Base-by-base conservation (phyloP, 306 rosid species). In the Benincasa hispida region DNA sequence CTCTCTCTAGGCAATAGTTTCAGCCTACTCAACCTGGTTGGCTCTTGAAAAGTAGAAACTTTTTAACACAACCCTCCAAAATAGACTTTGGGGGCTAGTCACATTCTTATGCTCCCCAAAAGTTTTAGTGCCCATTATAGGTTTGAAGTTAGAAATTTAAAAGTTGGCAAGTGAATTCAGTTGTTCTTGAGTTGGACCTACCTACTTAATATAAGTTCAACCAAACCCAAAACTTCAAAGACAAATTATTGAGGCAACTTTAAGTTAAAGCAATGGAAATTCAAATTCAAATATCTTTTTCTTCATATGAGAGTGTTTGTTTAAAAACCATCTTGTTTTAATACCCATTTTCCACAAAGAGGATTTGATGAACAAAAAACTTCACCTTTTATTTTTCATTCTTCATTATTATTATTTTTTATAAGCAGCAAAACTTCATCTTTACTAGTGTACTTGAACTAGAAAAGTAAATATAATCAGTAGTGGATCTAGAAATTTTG, bases 201-300 rank as follows among this genome's bases (percentile, higher is more conserved):
- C 75, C 75, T 68, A 68, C 53, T n/a, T 24, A 22, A 42, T 34
- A 22, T 68, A 68, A 68, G n/a, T 68, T 68, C 75, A 42, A 68
- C 75, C 75, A 68, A 68, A 68, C 35, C 21, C 55, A 24, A 42
- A 25, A 8, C 75, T 27, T 47, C 75, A 45, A 42, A 47, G 1
- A 8, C 17, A 25, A 25, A 70, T 70, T 15, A 70, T 70, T 70
- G 58, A 47, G 25, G 2, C 57, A 70, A 70, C 76, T 70, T 70
- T 70, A 70, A 70, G 41, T 27, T 47, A 45, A 70, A 70, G 76
- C 58, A 70, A 70, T 25, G 37, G 0, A 70, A 48, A 25, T 42
- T 39, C 28, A 45, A 47, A 22, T 70, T 15, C 4, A 15, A 47
- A 17, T 41, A 2, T 69, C 37, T 6, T 24, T 69, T 42, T 7